Evolutionary conservation across 2,329 filamentous ascomycete species (phyloP).

Genomic region (Colletotrichum chlorophyti): DNA sequence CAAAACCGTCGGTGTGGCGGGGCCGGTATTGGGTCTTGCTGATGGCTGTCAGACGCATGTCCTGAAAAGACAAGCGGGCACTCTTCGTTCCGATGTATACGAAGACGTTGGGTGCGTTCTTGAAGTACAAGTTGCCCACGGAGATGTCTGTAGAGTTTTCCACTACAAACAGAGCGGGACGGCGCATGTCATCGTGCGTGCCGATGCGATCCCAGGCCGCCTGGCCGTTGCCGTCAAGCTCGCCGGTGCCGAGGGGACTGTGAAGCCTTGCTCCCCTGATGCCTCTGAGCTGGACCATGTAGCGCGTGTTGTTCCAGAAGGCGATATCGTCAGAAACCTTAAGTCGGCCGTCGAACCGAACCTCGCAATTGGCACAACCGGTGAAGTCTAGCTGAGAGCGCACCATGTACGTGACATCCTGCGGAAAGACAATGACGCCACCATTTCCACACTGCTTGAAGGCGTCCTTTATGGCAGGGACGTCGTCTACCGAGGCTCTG

Average conservation of each 20-base stretch:
- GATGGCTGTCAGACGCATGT: slow-evolving; percentile 44
- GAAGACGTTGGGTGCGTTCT: slow-evolving; percentile 54
- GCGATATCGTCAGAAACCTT: slow-evolving; percentile 44
- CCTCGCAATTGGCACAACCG: slow-evolving; percentile 49
- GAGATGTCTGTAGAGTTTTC: slow-evolving; percentile 43
- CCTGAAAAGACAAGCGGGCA: slow-evolving; percentile 42
- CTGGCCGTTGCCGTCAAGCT: slow-evolving; percentile 56
- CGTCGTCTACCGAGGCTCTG: slow-evolving; percentile 43
- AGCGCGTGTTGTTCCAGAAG: slow-evolving; percentile 48
- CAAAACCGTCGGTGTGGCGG: slow-evolving; percentile 52
- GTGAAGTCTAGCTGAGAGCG: slow-evolving; percentile 49
- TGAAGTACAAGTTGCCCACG: slow-evolving; percentile 43
- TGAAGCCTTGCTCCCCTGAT: slow-evolving; percentile 46
- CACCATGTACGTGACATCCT: slow-evolving; percentile 47
- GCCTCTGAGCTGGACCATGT: slow-evolving; percentile 46
- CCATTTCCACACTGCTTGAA: slow-evolving; percentile 41
- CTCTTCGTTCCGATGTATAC: slow-evolving; percentile 44
- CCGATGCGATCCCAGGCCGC: slow-evolving; percentile 48
- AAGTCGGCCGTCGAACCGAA: slow-evolving; percentile 52
- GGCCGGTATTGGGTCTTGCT: slow-evolving; percentile 44
- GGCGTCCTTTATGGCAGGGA: slow-evolving; percentile 49
- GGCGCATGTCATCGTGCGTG: slow-evolving; percentile 41
- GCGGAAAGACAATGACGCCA: slow-evolving; percentile 52
- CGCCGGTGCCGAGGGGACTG: slow-evolving; percentile 45
- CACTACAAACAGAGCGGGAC: slow-evolving; percentile 50